Conservation (phyloP, 768 basidiomycete genomes). For the Strobilomyces confusus region DNA sequence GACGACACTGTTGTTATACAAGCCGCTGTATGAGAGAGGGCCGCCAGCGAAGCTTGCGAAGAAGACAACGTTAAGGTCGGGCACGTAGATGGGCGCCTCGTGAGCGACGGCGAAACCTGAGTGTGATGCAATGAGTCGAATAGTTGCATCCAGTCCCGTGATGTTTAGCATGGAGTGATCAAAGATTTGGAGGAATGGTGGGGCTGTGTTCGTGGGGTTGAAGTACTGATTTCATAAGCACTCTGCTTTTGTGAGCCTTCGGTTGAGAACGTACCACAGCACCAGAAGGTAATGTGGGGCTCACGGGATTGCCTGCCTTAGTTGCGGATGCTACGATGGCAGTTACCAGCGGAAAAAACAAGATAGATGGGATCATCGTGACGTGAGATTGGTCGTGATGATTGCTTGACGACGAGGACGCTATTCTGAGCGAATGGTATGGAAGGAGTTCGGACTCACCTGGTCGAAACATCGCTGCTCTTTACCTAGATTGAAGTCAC, state of each 20-base stretch:
- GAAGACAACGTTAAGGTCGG: slow-evolving; percentile 62
- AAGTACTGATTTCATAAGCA: slow-evolving; percentile 39
- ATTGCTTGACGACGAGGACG: too few relatives aligned
- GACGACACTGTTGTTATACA: slow-evolving; percentile 60
- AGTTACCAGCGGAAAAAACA: slow-evolving; percentile 3
- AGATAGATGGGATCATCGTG: neutral
- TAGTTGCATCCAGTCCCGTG: slow-evolving; percentile 53
- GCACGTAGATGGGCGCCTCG: slow-evolving; percentile 69
- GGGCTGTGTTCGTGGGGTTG: slow-evolving; percentile 57
- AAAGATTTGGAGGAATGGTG: slow-evolving; percentile 59
- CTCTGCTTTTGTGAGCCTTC: neutral
- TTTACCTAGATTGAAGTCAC: too few relatives aligned
- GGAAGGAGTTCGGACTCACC: too few relatives aligned
- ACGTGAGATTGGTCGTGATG: neutral
- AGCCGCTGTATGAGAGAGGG: slow-evolving; percentile 56
- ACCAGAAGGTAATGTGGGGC: slow-evolving; percentile 14
- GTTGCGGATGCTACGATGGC: neutral
- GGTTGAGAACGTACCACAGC: slow-evolving; percentile 21
- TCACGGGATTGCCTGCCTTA: neutral
- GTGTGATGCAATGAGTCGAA: slow-evolving; percentile 60
- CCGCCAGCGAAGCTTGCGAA: slow-evolving; percentile 74
- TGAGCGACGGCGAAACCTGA: slow-evolving; percentile 71
- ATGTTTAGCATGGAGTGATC: slow-evolving; percentile 53
- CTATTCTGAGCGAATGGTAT: too few relatives aligned
- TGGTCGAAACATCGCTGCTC: too few relatives aligned